Conservation (phyloP, 192 early-diverging fungal genomes). For the Entomortierella beljakovae region DNA sequence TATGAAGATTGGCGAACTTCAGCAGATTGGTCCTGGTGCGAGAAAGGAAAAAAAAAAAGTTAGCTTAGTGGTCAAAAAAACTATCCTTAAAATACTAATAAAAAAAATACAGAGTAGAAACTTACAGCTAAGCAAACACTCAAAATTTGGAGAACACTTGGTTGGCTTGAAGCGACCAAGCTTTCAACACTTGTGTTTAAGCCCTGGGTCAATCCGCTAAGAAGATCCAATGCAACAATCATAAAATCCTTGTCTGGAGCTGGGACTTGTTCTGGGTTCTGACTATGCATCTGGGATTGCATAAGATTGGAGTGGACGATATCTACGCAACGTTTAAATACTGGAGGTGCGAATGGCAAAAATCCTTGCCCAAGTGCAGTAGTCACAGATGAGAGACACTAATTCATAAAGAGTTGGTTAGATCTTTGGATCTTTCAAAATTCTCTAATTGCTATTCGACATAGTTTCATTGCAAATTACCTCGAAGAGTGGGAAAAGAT, state of each 20-base stretch:
- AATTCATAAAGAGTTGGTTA: neutral
- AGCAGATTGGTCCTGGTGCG: constrained; percentile 62
- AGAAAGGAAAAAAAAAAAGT: neutral
- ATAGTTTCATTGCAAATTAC: constrained; percentile 36
- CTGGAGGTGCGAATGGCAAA: constrained; percentile 82
- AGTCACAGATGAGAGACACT: constrained; percentile 90
- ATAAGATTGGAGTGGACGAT: constrained; percentile 88
- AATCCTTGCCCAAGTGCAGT: constrained; percentile 90
- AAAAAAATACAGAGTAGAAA: constrained; percentile 5
- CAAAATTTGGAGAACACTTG: constrained; percentile 80
- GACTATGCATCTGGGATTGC: constrained; percentile 64
- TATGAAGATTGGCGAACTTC: constrained; percentile 97
- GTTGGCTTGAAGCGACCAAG: constrained; percentile 79
- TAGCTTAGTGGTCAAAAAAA: neutral
- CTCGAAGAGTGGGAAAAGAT: constrained; percentile 94
- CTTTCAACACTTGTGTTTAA: constrained; percentile 80
- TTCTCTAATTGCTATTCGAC: neutral
- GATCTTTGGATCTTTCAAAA: neutral
- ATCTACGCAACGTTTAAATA: constrained; percentile 91
- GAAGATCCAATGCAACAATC: constrained; percentile 95
- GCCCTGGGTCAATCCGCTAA: constrained; percentile 94
- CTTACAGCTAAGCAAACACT: constrained; percentile 84
- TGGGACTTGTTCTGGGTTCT: constrained; percentile 64
- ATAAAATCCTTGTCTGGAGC: constrained; percentile 96
- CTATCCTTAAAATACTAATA: neutral